Conservation (phyloP, 257 asterid genomes). For the Solanum corneliomulleri region DNA sequence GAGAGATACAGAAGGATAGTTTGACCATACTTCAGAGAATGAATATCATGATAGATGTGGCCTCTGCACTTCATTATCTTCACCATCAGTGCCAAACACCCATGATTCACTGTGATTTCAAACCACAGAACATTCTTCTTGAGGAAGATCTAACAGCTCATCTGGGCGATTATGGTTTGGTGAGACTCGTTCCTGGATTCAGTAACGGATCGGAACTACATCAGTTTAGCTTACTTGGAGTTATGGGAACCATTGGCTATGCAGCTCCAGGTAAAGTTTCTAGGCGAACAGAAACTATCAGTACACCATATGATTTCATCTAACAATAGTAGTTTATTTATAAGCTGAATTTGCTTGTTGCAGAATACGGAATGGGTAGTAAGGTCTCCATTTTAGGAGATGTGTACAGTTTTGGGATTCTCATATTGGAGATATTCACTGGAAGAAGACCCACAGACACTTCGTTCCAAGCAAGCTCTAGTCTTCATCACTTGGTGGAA, state of each 20-base stretch:
- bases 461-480: neutral
- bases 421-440: constrained; percentile 26
- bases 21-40: constrained; percentile 28
- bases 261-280: constrained; percentile 37
- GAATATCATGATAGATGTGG: constrained; percentile 26
- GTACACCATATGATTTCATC: neutral
- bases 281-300: neutral
- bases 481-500: constrained; percentile 14
- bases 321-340: neutral
- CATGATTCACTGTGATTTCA: constrained; percentile 39
- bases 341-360: neutral
- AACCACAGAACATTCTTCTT: constrained; percentile 45
- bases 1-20: neutral
- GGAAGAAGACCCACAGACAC: constrained; percentile 25
- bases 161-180: constrained; percentile 40
- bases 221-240: constrained; percentile 25
- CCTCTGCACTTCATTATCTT: constrained; percentile 36
- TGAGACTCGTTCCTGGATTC: constrained; percentile 13
- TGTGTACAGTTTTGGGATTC: constrained; percentile 27
- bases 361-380: constrained; percentile 26
- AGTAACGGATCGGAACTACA: neutral
- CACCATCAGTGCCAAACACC: constrained; percentile 27
- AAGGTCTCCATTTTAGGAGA: constrained; percentile 20
- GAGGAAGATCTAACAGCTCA: constrained; percentile 27
- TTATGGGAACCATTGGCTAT: constrained; percentile 42